phyloP scores from a whole-genome alignment of 805 yeast genomes.

The Wickerhamiella parazyma region DNA sequence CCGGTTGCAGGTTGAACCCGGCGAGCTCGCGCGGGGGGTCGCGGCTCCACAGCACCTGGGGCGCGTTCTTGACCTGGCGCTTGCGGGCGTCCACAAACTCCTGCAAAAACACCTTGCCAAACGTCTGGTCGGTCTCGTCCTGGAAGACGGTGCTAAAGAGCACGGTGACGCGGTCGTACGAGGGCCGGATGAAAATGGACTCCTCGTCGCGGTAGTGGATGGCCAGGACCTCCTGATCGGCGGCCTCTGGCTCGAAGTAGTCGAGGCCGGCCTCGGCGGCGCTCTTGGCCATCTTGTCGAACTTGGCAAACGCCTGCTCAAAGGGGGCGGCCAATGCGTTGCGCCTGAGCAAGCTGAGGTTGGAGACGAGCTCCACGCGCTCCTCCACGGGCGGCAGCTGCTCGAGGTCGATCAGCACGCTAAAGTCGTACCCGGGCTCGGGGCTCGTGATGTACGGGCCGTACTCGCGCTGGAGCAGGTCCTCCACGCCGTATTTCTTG shows the following conservation, averaged over 20 bases:
- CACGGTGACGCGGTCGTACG: slow-evolving; percentile 92
- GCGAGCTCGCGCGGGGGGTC: slow-evolving; percentile 89
- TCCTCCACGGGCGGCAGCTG: slow-evolving; percentile 34
- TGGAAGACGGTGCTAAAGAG: slow-evolving; percentile 87
- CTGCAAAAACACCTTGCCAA: slow-evolving; percentile 27
- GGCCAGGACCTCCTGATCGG: slow-evolving; percentile 45
- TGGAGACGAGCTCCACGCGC: slow-evolving; percentile 39
- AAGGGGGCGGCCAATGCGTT: slow-evolving; percentile 89
- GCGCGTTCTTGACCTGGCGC: slow-evolving; percentile 92
- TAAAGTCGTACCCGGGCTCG: slow-evolving; percentile 74
- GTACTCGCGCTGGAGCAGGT: slow-evolving; percentile 34
- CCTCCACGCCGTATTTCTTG: slow-evolving; percentile 41
- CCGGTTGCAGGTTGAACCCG: slow-evolving; percentile 23
- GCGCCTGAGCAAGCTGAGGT: slow-evolving; percentile 66
- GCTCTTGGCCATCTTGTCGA: slow-evolving; percentile 45
- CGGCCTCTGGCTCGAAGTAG: slow-evolving; percentile 30
- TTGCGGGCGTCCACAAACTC: slow-evolving; percentile 94
- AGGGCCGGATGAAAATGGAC: slow-evolving; percentile 77
- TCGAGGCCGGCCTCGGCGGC: slow-evolving; percentile 28
- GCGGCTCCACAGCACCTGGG: slow-evolving; percentile 83
- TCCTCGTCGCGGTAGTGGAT: slow-evolving; percentile 88
- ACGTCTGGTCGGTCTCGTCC: slow-evolving; percentile 82
- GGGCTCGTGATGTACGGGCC: slow-evolving; percentile 37
- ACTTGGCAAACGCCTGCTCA: slow-evolving; percentile 68
- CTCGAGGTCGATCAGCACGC: slow-evolving; percentile 52